A percentile compares a stretch with the other conserved stretches of the same genome.
Evolutionary conservation across 2,329 filamentous ascomycete species (phyloP).

Genomic region (Pseudogymnoascus sp.): DNA sequence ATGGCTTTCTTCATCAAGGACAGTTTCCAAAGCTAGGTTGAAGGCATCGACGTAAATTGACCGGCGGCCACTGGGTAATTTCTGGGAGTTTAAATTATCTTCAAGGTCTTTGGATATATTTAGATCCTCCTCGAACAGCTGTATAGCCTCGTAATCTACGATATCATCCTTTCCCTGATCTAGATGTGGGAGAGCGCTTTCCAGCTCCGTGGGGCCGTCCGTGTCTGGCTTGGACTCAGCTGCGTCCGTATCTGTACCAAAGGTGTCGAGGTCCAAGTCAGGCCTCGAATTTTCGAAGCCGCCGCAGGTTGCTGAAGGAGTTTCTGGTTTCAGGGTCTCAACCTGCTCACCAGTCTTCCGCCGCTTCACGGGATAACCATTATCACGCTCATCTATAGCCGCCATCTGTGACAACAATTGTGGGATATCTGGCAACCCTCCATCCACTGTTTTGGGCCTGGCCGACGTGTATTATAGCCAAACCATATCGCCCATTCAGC

Average conservation of each 20-base stretch:
- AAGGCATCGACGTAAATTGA: slow-evolving; percentile 98
- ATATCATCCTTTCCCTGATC: slow-evolving; percentile 65
- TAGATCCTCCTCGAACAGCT: slow-evolving; percentile 35
- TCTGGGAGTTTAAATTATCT: slow-evolving; percentile 47
- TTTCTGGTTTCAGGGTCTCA: not conserved
- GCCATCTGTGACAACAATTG: not conserved
- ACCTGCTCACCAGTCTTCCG: not conserved
- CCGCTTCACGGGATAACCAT: not conserved
- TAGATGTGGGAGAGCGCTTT: slow-evolving; percentile 63
- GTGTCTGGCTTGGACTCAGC: slow-evolving; percentile 15
- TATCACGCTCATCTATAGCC: not conserved
- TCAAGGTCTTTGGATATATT: slow-evolving; percentile 36
- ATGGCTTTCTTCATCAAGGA: slow-evolving; percentile 81
- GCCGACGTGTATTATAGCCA: not conserved
- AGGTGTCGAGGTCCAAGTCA: not conserved
- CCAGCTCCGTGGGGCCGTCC: slow-evolving; percentile 56
- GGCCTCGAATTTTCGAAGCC: not conserved
- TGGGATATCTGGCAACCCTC: not conserved
- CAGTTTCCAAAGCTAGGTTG: slow-evolving; percentile 83
- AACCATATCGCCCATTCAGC: not conserved
- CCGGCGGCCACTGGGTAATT: slow-evolving; percentile 70
- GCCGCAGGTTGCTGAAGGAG: not conserved
- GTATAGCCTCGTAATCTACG: slow-evolving; percentile 68
- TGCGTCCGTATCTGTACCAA: not conserved
- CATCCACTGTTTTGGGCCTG: not conserved